Conservation (phyloP, 352 stramenopile species). For the Blastocystis sp. region DNA sequence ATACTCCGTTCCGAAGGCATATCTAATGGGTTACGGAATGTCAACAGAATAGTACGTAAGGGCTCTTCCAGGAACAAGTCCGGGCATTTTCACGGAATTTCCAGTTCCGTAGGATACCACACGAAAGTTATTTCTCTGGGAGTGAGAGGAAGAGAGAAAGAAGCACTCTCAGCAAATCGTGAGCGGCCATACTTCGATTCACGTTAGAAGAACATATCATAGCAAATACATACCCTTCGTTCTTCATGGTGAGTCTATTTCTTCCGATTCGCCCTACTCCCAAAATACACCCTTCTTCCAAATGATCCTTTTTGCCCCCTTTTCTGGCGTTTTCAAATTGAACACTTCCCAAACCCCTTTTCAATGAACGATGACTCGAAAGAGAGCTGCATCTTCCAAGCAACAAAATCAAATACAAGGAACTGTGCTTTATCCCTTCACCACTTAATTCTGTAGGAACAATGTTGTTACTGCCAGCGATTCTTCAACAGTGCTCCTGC, state of each 20-base stretch:
- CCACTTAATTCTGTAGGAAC: slow-evolving; percentile 13
- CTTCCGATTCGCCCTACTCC: background rate
- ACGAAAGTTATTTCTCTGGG: slow-evolving; percentile 29
- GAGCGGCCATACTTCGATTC: slow-evolving; percentile 68
- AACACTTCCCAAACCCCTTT: background rate
- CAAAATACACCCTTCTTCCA: background rate
- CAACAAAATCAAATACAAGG: background rate
- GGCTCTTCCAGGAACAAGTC: slow-evolving; percentile 6
- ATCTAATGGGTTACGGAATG: background rate
- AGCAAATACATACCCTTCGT: slow-evolving; percentile 52
- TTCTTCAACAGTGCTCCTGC: slow-evolving; percentile 46
- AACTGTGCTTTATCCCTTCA: background rate
- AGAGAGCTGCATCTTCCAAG: background rate
- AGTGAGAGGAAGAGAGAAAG: background rate
- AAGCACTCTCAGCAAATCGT: slow-evolving; percentile 34
- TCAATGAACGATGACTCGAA: background rate
- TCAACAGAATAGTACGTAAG: background rate
- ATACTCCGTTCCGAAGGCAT: slow-evolving; percentile 63
- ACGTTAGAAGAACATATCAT: slow-evolving; percentile 65
- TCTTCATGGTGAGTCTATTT: slow-evolving; percentile 1
- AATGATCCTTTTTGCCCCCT: background rate
- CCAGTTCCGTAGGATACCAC: slow-evolving; percentile 58
- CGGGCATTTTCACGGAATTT: slow-evolving; percentile 51
- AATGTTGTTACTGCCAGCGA: slow-evolving; percentile 38
- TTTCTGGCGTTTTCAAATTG: background rate